Evolutionary conservation across 805 yeast genomes (phyloP).

Genomic region (Tetrapisispora pingtungensis): DNA sequence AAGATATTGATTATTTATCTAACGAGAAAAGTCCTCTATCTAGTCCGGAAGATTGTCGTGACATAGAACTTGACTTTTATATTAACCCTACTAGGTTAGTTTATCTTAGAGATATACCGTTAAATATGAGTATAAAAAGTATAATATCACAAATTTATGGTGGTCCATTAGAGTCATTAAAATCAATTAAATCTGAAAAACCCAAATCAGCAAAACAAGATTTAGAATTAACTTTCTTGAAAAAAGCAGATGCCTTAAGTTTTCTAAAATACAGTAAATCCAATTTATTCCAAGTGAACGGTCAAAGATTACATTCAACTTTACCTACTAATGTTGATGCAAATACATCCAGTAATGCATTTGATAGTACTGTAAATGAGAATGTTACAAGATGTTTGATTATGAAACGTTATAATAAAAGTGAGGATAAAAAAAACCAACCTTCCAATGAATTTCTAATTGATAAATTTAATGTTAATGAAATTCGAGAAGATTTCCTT

Average conservation of each 20-base stretch:
- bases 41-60: neutral
- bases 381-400: constrained; percentile 5
- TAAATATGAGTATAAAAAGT: constrained; percentile 37
- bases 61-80: too few species aligned
- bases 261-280: constrained; percentile 45
- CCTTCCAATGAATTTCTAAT: constrained; percentile 25
- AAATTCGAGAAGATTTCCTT: constrained; percentile 40
- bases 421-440: constrained; percentile 12
- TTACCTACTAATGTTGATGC: constrained; percentile 30
- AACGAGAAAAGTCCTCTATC: neutral
- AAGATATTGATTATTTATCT: neutral
- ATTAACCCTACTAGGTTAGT: neutral
- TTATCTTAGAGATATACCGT: constrained; percentile 29
- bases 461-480: constrained; percentile 37
- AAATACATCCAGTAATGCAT: neutral
- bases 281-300: constrained; percentile 51
- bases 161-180: constrained; percentile 55
- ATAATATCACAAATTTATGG: constrained; percentile 51
- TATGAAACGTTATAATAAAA: constrained; percentile 7
- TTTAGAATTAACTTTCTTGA: constrained; percentile 43
- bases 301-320: constrained; percentile 36
- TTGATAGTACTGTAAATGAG: neutral
- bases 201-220: constrained; percentile 16
- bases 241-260: constrained; percentile 41
- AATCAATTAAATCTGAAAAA: constrained; percentile 14